Conservation (phyloP, 148 eudicot species). For the Rhododendron henanense region DNA sequence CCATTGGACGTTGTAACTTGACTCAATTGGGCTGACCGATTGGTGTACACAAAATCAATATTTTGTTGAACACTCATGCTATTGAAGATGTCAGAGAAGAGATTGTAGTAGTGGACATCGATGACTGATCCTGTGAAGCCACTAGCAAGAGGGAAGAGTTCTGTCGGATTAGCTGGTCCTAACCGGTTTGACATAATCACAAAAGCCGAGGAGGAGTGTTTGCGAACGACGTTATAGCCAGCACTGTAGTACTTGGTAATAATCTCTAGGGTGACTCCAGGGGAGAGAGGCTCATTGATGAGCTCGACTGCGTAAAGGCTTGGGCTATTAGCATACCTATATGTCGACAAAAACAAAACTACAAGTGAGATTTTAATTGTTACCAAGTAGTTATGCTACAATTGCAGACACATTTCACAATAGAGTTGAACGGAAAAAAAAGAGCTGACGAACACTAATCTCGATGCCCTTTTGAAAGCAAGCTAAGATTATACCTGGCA, state of each 20-base stretch:
- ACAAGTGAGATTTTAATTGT: background rate
- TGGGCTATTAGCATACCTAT: slow-evolving; percentile 32
- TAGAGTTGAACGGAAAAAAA: background rate
- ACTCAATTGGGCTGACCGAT: slow-evolving; percentile 21
- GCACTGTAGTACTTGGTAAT: slow-evolving; percentile 31
- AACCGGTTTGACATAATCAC: slow-evolving; percentile 36
- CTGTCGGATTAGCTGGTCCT: slow-evolving; percentile 22
- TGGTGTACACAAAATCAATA: slow-evolving; percentile 32
- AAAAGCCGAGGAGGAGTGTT: slow-evolving; percentile 25
- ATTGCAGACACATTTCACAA: background rate
- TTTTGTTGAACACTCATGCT: slow-evolving; percentile 32
- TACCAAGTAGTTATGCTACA: background rate
- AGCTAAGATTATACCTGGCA: slow-evolving; percentile 26
- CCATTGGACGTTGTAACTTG: slow-evolving; percentile 39
- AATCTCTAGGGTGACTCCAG: slow-evolving; percentile 28
- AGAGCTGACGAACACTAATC: background rate
- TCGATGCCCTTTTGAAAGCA: background rate
- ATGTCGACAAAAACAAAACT: background rate
- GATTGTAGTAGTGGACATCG: slow-evolving; percentile 49
- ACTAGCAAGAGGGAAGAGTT: slow-evolving; percentile 31
- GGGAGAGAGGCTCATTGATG: slow-evolving; percentile 40
- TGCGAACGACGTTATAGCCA: slow-evolving; percentile 36
- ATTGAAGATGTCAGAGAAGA: slow-evolving; percentile 17
- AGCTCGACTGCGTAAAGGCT: slow-evolving; percentile 39
- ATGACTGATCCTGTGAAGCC: slow-evolving; percentile 24